phyloP scores from a whole-genome alignment of 768 basidiomycete genomes.

The Boletus edulis region DNA sequence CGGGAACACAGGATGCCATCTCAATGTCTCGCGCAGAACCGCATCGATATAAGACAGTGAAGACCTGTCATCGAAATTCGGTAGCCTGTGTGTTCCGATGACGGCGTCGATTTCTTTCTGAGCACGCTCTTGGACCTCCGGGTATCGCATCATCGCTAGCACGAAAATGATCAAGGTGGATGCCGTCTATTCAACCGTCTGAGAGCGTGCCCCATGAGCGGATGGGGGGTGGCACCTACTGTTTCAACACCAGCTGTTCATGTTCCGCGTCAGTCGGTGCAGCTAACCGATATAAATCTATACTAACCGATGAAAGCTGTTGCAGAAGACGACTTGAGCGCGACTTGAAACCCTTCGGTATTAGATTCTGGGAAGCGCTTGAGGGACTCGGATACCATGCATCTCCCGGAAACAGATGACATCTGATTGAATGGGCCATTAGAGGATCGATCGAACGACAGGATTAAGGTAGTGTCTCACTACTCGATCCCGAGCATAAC shows the following conservation, averaged over 20 bases:
- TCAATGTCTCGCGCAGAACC: conserved; percentile 34
- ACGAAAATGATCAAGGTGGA: conserved; percentile 32
- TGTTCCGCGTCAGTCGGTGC: conserved; percentile 1
- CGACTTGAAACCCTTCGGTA: conserved; percentile 25
- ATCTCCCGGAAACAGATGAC: conserved; percentile 21
- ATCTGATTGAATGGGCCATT: conserved; percentile 9
- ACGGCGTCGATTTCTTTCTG: conserved; percentile 34
- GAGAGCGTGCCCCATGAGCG: neutral
- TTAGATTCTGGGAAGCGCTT: conserved; percentile 13
- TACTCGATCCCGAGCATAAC: conserved; percentile 27
- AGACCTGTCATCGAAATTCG: conserved; percentile 26
- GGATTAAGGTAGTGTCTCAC: conserved; percentile 8
- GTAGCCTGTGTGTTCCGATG: conserved; percentile 28
- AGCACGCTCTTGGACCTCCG: conserved; percentile 33
- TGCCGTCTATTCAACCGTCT: conserved; percentile 24
- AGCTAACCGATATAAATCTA: neutral
- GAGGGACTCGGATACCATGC: conserved; percentile 32
- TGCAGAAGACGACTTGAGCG: conserved; percentile 30
- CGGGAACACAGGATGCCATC: conserved; percentile 34
- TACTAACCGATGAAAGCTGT: conserved; percentile 32
- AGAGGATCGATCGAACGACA: neutral
- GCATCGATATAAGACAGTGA: conserved; percentile 33
- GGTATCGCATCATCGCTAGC: conserved; percentile 34
- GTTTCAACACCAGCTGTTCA: conserved; percentile 30
- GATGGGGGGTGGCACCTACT: conserved; percentile 9